A percentile compares a stretch with the other conserved stretches of the same genome.
These are phyloP conservation scores for Plasmodium blacklocki DNA, from an alignment of 169 alveolate genomes.

Conservation along the genomic window DNA sequence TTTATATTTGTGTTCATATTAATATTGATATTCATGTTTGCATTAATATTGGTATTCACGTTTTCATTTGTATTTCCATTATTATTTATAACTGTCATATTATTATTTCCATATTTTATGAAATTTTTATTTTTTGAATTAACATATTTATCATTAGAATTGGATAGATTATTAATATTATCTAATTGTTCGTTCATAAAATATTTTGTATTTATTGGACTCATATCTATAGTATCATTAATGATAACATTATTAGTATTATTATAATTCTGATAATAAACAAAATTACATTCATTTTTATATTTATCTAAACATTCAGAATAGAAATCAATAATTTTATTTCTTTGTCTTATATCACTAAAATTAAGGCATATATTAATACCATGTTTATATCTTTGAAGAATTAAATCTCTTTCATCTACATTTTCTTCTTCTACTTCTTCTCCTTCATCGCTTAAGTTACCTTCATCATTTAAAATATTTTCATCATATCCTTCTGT, in stretches of 20 bases:
- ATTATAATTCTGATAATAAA: slow-evolving; percentile 79
- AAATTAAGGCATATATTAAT: slow-evolving; percentile 37
- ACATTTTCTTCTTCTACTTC: slow-evolving; percentile 74
- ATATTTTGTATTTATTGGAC: background rate
- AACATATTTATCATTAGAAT: slow-evolving; percentile 21
- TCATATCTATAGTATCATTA: slow-evolving; percentile 37
- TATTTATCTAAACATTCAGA: slow-evolving; percentile 83
- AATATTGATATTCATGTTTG: background rate
- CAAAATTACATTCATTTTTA: slow-evolving; percentile 80
- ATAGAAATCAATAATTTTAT: slow-evolving; percentile 80
- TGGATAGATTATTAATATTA: background rate
- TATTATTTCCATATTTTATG: slow-evolving; percentile 4
- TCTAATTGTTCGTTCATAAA: slow-evolving; percentile 18
- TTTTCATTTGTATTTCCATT: background rate
- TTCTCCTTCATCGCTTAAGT: slow-evolving; percentile 50
- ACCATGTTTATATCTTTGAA: slow-evolving; percentile 73
- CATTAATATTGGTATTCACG: background rate
- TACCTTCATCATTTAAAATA: slow-evolving; percentile 41
- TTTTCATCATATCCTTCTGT: slow-evolving; percentile 53
- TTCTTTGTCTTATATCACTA: slow-evolving; percentile 2
- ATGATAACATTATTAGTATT: slow-evolving; percentile 48
- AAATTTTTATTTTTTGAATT: slow-evolving; percentile 17
- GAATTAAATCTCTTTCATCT: slow-evolving; percentile 48
- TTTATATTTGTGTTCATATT: background rate
- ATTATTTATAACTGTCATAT: background rate